Conservation (phyloP, 2,329 filamentous ascomycete genomes). For the Leptographium radiaticola region DNA sequence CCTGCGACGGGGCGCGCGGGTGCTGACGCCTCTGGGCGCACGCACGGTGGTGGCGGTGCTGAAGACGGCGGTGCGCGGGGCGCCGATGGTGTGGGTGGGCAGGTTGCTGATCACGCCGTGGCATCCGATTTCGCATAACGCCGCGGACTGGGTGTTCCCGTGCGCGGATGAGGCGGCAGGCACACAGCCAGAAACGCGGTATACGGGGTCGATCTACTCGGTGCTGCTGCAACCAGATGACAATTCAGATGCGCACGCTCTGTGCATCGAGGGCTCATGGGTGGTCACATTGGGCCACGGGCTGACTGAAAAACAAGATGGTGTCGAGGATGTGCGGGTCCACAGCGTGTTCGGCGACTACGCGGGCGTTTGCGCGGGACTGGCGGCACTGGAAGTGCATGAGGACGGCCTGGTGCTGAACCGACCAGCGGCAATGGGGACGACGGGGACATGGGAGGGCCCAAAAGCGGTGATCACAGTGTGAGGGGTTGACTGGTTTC, state of each 20-base stretch:
- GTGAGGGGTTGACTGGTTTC: too few relatives aligned
- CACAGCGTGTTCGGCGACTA: constrained; percentile 9
- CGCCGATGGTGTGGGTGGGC: constrained; percentile 31
- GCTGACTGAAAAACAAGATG: constrained; percentile 15
- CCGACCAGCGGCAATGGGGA: constrained; percentile 18
- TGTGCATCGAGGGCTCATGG: constrained; percentile 33
- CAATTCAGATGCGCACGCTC: constrained; percentile 33
- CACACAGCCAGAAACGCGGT: constrained; percentile 20
- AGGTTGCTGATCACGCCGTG: constrained; percentile 41
- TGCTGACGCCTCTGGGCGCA: constrained; percentile 36
- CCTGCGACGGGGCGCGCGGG: constrained; percentile 31
- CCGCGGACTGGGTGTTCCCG: constrained; percentile 16
- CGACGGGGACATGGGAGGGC: too few relatives aligned
- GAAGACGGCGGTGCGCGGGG: constrained; percentile 28
- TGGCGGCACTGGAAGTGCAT: constrained; percentile 22
- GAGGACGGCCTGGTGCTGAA: constrained; percentile 29
- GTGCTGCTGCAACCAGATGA: constrained; percentile 36
- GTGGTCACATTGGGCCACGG: constrained; percentile 49
- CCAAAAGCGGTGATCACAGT: too few relatives aligned
- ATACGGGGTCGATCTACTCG: constrained; percentile 42
- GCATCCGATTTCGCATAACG: constrained; percentile 35
- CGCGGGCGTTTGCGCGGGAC: constrained; percentile 22
- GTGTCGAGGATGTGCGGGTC: constrained; percentile 6
- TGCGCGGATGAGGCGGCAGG: constrained; percentile 12
- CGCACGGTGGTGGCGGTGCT: constrained; percentile 37